Evolutionary conservation across 768 basidiomycete species (phyloP).

Genomic region (Boletus vermiculosoides): DNA sequence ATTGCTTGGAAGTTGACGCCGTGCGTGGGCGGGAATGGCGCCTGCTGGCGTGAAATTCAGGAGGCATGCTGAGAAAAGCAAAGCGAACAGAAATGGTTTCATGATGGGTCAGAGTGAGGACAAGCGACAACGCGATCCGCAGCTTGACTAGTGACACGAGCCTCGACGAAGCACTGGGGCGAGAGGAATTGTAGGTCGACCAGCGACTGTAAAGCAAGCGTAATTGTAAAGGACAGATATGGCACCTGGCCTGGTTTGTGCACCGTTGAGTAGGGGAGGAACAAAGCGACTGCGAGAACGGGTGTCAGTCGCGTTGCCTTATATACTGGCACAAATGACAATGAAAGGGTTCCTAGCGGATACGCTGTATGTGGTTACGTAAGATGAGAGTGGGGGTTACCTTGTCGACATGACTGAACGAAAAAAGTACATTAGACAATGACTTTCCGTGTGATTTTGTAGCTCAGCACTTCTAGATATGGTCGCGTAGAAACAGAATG

Average conservation of each 20-base stretch:
- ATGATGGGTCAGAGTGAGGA: slow-evolving; percentile 35
- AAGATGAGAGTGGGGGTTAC: slow-evolving; percentile 17
- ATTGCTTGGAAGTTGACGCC: slow-evolving; percentile 13
- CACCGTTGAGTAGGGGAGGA: not conserved
- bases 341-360: not conserved
- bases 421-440: slow-evolving; percentile 6
- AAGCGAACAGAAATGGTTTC: slow-evolving; percentile 48
- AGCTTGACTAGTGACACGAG: slow-evolving; percentile 16
- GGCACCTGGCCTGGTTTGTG: slow-evolving; percentile 23
- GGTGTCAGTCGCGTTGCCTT: not conserved
- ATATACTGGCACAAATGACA: slow-evolving; percentile 5
- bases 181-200: slow-evolving; percentile 11
- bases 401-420: slow-evolving; percentile 19
- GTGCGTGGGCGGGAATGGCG: slow-evolving; percentile 20
- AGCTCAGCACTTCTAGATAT: not conserved
- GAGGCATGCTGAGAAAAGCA: slow-evolving; percentile 55
- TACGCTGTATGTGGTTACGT: slow-evolving; percentile 9
- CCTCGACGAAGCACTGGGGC: not conserved
- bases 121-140: not conserved
- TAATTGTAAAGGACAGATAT: slow-evolving; percentile 6
- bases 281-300: not conserved
- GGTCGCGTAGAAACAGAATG: slow-evolving; percentile 19
- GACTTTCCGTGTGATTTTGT: slow-evolving; percentile 2
- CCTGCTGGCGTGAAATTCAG: slow-evolving; percentile 40
- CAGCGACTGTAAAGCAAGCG: slow-evolving; percentile 13